Percentiles rank a stretch among this genome's conserved stretches.
Conservation (phyloP, 441 rosid genomes). For the Euphorbia celastroides region DNA sequence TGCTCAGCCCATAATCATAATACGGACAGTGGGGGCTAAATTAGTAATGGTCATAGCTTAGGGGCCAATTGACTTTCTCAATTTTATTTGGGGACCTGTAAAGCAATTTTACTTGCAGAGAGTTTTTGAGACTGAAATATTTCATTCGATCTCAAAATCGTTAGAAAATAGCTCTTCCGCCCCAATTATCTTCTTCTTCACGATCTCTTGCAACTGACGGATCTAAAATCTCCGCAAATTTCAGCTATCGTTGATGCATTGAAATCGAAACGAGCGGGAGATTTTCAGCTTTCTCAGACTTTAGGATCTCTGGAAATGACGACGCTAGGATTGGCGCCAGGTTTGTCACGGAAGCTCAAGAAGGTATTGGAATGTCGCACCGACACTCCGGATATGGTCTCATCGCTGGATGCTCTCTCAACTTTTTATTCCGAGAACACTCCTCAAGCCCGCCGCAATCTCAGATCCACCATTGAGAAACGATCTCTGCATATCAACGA, state of each 20-base stretch:
- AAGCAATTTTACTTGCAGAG: no score
- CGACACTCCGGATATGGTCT: conserved; percentile 74
- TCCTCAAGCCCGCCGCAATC: conserved; percentile 89
- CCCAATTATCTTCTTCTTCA: background rate
- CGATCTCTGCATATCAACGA: conserved; percentile 81
- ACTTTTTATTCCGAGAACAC: conserved; percentile 79
- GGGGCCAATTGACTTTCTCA: no score
- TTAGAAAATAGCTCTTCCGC: no score
- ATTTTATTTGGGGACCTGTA: no score
- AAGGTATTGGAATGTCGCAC: conserved; percentile 88
- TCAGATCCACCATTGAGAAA: conserved; percentile 94
- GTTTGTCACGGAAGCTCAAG: conserved; percentile 87
- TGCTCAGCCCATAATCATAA: no score
- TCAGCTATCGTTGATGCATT: background rate
- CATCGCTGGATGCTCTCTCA: conserved; percentile 83
- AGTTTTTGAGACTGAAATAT: no score
- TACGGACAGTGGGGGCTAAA: no score
- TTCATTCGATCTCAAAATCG: no score
- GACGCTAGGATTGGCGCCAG: conserved; percentile 80
- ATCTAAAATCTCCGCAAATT: background rate
- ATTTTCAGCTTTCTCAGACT: background rate
- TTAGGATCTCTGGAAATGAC: conserved; percentile 26
- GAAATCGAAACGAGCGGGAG: background rate
- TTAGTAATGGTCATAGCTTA: no score
- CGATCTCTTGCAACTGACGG: background rate